Evolutionary conservation across 73 alveolate genomes (phyloP).

Genomic region (Blepharisma stoltei): DNA sequence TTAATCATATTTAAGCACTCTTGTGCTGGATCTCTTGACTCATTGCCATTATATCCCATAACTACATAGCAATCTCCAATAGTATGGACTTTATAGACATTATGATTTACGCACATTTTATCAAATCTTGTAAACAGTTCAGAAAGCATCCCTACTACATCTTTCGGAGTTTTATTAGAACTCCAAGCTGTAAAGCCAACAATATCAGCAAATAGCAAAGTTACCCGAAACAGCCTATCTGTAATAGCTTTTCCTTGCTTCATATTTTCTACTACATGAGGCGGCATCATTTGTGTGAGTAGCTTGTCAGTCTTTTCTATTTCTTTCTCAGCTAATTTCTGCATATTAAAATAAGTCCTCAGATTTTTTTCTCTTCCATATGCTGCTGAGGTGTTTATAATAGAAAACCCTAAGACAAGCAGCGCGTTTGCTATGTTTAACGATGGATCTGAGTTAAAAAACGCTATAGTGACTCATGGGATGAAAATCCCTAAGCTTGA

Average conservation of each 20-base stretch:
- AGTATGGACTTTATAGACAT: conserved; percentile 93
- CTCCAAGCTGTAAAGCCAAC: conserved; percentile 72
- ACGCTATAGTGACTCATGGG: too few species aligned
- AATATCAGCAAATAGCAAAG: conserved; percentile 92
- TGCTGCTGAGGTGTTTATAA: too few species aligned
- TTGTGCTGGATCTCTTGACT: conserved; percentile 80
- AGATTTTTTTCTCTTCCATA: too few species aligned
- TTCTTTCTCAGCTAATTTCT: conserved; percentile 27
- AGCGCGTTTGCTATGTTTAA: too few species aligned
- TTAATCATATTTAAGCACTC: conserved; percentile 88
- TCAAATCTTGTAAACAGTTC: conserved; percentile 88
- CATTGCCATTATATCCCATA: conserved; percentile 88
- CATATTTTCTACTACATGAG: conserved; percentile 48
- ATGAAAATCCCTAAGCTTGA: not conserved
- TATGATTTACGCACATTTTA: conserved; percentile 77
- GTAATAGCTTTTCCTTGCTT: conserved; percentile 50
- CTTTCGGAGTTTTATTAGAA: conserved; percentile 77
- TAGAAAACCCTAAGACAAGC: too few species aligned
- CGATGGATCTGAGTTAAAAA: too few species aligned
- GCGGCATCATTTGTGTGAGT: conserved; percentile 51
- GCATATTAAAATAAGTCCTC: too few species aligned
- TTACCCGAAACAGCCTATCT: conserved; percentile 78
- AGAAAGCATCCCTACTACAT: conserved; percentile 83
- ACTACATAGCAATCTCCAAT: conserved; percentile 98
- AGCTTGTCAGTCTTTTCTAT: conserved; percentile 39